These are phyloP conservation scores for Berberis vulgaris DNA, from an alignment of 164 flowering plant genomes.

Conservation along the genomic window DNA sequence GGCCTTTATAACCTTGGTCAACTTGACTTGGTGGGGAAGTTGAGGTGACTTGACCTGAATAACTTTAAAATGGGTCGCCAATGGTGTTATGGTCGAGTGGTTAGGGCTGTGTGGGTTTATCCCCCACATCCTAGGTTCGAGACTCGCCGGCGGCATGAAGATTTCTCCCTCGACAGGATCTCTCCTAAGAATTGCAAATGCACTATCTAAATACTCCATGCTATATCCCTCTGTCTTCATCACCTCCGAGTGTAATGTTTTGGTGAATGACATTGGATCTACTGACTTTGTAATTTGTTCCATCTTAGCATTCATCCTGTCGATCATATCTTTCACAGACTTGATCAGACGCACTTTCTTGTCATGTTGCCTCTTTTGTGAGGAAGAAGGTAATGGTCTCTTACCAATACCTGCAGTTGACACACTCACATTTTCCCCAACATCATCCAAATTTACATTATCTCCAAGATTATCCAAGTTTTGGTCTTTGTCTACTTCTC, in stretches of 20 bases:
- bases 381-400: not conserved
- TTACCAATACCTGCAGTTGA: not conserved
- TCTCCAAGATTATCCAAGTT: too few species aligned
- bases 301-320: not conserved
- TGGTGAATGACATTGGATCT: not conserved
- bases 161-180: conserved; percentile 1
- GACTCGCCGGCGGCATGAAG: not conserved
- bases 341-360: not conserved
- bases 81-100: too few species aligned
- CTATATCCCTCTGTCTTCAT: conserved; percentile 5
- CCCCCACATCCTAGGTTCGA: too few species aligned
- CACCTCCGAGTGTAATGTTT: not conserved
- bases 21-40: too few species aligned
- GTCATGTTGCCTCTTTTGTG: not conserved
- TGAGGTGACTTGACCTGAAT: too few species aligned
- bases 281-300: not conserved
- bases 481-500: not conserved
- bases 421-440: not conserved
- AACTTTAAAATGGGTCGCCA: too few species aligned
- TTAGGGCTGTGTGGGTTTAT: too few species aligned
- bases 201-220: not conserved
- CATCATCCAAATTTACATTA: not conserved
- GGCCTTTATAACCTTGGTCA: too few species aligned
- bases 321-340: not conserved
- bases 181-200: conserved; percentile 1